A percentile compares a stretch with the other conserved stretches of the same genome.
Conservation (phyloP, 2,329 filamentous ascomycete species). For the Hymenoscyphus infarciens region DNA sequence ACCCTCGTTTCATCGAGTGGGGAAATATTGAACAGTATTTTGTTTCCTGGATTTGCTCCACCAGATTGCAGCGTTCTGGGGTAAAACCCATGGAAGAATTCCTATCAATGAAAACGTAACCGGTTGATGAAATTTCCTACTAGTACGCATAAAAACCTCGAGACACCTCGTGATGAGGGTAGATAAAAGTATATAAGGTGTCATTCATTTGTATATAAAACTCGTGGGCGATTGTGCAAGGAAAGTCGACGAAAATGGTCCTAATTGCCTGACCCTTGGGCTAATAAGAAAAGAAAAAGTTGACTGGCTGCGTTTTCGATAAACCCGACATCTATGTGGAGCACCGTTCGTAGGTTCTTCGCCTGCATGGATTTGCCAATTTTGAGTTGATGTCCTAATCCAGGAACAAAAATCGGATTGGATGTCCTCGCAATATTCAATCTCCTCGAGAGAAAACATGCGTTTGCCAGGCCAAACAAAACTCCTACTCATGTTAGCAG, state of each 20-base stretch:
- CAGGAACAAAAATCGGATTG: no score
- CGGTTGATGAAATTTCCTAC: neutral
- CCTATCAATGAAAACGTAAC: neutral
- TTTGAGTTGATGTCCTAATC: no score
- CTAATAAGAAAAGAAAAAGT: no score
- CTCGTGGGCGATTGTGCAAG: no score
- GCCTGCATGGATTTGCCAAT: no score
- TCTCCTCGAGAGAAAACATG: neutral
- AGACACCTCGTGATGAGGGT: neutral
- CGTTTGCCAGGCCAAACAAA: neutral
- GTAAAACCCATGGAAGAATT: neutral
- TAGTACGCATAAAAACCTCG: neutral
- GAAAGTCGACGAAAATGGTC: no score
- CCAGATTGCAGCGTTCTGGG: neutral
- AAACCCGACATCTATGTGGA: no score
- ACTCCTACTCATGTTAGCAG: neutral
- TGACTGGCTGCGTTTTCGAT: no score
- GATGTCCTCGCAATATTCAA: neutral
- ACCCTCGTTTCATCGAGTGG: constrained; percentile 4
- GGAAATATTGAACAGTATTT: neutral
- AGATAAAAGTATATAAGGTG: no score
- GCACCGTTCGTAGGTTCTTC: no score
- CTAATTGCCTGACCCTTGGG: no score
- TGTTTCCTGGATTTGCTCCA: neutral
- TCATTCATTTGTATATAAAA: no score